Evolutionary conservation across 148 eudicot genomes (phyloP), one percentile per base, ranked within the genome.

Genomic region (Talinum fruticosum): DNA sequence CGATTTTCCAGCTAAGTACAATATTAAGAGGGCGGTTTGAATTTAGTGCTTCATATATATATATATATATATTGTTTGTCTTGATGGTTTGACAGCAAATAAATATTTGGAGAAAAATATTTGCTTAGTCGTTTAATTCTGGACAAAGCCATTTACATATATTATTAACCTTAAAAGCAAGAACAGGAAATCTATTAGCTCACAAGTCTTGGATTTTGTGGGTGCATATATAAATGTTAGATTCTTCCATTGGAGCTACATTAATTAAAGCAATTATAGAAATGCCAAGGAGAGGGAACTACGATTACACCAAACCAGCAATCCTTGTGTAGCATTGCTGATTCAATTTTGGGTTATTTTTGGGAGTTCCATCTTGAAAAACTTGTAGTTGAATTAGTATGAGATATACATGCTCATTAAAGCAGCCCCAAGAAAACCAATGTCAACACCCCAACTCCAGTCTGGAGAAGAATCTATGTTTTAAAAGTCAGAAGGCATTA

Each of bases 1-100:
- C 76, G 68, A 71, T 73, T 73, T 69, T 76, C 76, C 80, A 76
- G 83, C 80, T 81, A 44, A 71, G 26, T 18, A 45, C n/a, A 64
- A 62, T 71, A 34, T 35, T 26, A 44, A 62, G 77, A 80, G 62
- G 69, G 57, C 61, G 35, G 68, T 68, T 51, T 69, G 26, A 67
- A 29, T 74, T 74, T 29, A 10, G 15, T 75, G 14, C 19, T 75
- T 29, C 15, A 1, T 37, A 26, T 28, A 30, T 61, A 6, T 4
- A 5, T 13, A 33, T 36, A 12, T 29, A 61, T 2, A 10, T 33
- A 1, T 35, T 69, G 23, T 21, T 8, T 21, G 35, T 70, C 24
- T 70, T 35, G 26, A 2, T 68, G 45, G 73, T 69, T 57, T 69
- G 41, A 47, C 53, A 54, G 15, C 54, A 28, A 26, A 18, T 8